Conservation (phyloP, 768 basidiomycete species). For the Naganishia friedmannii region DNA sequence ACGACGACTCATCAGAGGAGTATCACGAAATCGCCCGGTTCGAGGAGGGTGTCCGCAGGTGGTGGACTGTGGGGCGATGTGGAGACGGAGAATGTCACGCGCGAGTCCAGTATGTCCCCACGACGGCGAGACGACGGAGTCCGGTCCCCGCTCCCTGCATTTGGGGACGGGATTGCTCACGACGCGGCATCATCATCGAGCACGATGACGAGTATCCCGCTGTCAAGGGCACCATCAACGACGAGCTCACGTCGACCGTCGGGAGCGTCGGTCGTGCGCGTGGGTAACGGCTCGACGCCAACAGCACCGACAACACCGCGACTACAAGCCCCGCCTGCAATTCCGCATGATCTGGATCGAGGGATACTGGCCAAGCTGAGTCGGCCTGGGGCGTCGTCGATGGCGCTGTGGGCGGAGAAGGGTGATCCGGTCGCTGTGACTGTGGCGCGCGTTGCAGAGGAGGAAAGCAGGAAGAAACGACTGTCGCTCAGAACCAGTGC, state of each 20-base stretch:
- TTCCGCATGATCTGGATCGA: constrained; percentile 11
- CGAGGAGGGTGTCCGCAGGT: background rate
- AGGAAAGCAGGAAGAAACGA: background rate
- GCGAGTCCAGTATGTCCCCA: background rate
- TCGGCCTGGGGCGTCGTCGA: constrained; percentile 1
- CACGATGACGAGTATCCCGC: background rate
- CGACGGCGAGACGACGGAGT: background rate
- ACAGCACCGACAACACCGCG: background rate
- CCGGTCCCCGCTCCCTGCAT: background rate
- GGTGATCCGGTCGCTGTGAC: background rate
- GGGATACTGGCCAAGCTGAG: constrained; percentile 3
- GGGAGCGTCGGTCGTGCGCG: background rate
- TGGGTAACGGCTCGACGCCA: background rate
- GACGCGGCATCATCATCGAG: background rate
- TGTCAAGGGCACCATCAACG: background rate
- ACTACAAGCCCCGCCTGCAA: constrained; percentile 8
- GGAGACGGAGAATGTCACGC: background rate
- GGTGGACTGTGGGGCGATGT: constrained; percentile 5
- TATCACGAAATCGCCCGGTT: background rate
- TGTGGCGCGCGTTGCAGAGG: background rate
- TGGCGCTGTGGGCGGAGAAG: background rate
- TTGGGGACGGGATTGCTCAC: background rate
- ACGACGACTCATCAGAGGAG: background rate
- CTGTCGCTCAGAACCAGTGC: background rate
- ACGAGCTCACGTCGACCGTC: constrained; percentile 12